Conservation (phyloP, 441 rosid genomes). For the Geranium incanum region DNA sequence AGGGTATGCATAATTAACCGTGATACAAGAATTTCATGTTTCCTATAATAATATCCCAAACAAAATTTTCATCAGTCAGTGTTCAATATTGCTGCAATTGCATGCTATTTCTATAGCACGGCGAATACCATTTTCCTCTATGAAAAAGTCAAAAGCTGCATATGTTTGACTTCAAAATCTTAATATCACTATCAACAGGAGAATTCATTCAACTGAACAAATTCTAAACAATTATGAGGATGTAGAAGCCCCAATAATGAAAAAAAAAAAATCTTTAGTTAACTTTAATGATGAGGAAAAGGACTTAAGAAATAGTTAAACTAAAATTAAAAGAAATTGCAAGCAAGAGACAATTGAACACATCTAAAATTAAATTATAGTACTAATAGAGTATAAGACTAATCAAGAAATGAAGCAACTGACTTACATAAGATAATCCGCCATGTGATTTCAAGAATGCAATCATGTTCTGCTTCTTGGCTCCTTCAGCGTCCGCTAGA, state of each 20-base stretch:
- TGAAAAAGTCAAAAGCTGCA: neutral
- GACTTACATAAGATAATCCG: constrained; percentile 80
- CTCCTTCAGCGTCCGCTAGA: constrained; percentile 97
- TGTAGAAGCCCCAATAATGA: neutral
- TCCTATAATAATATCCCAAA: neutral
- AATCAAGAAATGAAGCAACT: neutral
- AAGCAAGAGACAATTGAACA: neutral
- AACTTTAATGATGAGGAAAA: neutral
- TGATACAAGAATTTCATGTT: neutral
- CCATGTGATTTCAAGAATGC: constrained; percentile 73
- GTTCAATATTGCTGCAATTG: neutral
- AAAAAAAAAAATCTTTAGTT: neutral
- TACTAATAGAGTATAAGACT: neutral
- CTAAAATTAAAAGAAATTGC: neutral
- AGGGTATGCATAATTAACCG: too few relatives aligned
- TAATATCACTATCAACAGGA: neutral
- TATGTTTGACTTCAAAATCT: neutral
- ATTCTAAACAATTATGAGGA: neutral
- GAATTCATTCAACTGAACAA: neutral
- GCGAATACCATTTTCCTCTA: neutral
- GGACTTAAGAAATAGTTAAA: neutral
- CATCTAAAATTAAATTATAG: neutral
- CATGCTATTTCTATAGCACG: neutral
- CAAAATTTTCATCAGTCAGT: neutral
- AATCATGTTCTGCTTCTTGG: constrained; percentile 66